Evolutionary conservation across 495 filamentous ascomycete species (phyloP).

Genomic region (Oleoguttula mirabilis): DNA sequence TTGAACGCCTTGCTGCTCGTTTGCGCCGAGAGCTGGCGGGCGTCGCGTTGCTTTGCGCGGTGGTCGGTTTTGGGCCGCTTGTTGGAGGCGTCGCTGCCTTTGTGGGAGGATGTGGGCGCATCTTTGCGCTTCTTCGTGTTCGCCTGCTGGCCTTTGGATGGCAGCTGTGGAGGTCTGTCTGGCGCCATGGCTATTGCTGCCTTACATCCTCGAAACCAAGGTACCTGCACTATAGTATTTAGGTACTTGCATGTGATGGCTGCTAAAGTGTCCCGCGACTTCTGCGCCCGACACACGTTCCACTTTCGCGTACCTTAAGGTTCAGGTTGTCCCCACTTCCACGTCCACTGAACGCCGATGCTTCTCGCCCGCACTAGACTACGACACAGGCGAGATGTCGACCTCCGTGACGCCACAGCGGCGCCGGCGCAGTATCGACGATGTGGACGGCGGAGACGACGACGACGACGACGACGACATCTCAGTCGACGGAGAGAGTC

Average conservation of each 20-base stretch:
- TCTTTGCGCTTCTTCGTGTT: conserved; percentile 10
- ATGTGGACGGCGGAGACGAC: too few relatives aligned
- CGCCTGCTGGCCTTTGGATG: not conserved
- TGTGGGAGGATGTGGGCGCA: not conserved
- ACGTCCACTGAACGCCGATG: too few relatives aligned
- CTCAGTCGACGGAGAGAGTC: not conserved
- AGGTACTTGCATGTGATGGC: not conserved
- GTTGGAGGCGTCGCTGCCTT: not conserved
- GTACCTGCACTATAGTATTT: not conserved
- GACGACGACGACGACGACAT: too few relatives aligned
- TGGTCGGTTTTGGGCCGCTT: conserved; percentile 30
- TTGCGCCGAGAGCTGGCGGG: conserved; percentile 62
- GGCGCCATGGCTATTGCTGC: not conserved
- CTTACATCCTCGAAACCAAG: not conserved
- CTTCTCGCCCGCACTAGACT: too few relatives aligned
- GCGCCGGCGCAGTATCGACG: not conserved
- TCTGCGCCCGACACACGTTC: not conserved
- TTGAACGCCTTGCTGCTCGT: conserved; percentile 56
- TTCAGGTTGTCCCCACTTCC: too few relatives aligned
- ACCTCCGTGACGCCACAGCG: not conserved
- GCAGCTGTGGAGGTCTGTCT: not conserved
- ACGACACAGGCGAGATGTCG: not conserved
- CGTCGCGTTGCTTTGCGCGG: conserved; percentile 34
- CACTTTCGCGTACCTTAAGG: too few relatives aligned
- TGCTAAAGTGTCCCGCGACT: not conserved